Evolutionary conservation across 352 stramenopile species (phyloP).

Genomic region (Aphanomyces euteiches): DNA sequence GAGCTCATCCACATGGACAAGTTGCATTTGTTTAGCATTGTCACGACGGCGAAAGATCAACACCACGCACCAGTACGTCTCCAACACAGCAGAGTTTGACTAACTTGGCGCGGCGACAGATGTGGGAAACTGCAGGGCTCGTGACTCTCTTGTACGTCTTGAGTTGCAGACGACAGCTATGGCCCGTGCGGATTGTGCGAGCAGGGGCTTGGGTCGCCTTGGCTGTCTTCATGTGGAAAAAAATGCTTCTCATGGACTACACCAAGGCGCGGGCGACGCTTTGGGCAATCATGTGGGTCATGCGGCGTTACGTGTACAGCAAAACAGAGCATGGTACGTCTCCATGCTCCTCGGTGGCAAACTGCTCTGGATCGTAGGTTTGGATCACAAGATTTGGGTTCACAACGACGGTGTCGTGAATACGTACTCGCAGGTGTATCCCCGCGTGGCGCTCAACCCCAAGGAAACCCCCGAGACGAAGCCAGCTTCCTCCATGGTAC

Average conservation of each 20-base stretch:
- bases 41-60: slow-evolving; percentile 43
- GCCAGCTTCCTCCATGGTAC: no score
- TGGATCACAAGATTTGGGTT: slow-evolving; percentile 9
- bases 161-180: no score
- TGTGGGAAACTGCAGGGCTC: neutral
- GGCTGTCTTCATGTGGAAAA: neutral
- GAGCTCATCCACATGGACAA: slow-evolving; percentile 42
- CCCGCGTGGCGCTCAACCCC: neutral
- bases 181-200: no score
- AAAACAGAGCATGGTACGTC: neutral
- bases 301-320: neutral
- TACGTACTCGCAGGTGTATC: slow-evolving; percentile 13
- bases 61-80: no score
- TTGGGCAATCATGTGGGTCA: neutral
- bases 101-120: neutral
- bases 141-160: neutral
- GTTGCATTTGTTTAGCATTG: slow-evolving; percentile 63
- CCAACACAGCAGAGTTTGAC: no score
- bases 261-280: neutral
- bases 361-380: neutral
- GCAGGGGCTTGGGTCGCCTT: no score
- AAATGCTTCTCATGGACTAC: neutral
- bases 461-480: no score
- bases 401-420: slow-evolving; percentile 27
- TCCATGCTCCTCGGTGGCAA: no score